Evolutionary conservation across 352 stramenopile genomes (phyloP), one percentile per base, ranked within the genome.

Genomic region (Phytophthora europaea): DNA sequence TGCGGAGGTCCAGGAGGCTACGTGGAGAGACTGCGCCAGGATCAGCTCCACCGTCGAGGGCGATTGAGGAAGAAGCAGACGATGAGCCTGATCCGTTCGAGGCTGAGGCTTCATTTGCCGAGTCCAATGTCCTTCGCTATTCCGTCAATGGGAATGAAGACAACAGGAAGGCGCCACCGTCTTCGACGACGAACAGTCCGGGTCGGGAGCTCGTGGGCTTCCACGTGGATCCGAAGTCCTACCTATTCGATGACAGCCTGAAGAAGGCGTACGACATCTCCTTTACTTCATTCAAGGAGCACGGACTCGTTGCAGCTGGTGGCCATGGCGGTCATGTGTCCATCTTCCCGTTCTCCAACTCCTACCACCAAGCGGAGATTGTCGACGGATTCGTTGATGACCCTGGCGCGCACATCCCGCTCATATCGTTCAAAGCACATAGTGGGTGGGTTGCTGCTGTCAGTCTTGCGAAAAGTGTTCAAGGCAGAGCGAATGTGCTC

Each of bases 361-460:
- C 51, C 2, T 67, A 61, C 26, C 40, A 67, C 26, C 63, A 65
- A 52, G 23, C 43, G 8, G 56, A 72, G 59, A 64, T 51, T 6
- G 38, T 48, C 5, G 51, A 78, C 51, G 48, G 20, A 4, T 59
- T 65, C 26, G 69, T 72, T 23, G 52, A 76, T 55, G 53, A 65
- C 26, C 34, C 43, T 43, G 63, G n/a, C 4, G 58, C 50, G 13
- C 73, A 77, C 36, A 57, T 36, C 1, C 81, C 83, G 28, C 57
- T 89, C n/a, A 79, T 91, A 65, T 82, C 81, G 2, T 91, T 91
- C 40, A 82, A 79, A 28, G 83, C 83, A 0, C 83, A 91, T 54
- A 78, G 54, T 16, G 81, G 81, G 1, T 91, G 83, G 83, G 66
- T 91, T 62, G 87, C 83, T 52, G 74, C 75, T 43, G 61, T 88